Evolutionary conservation across 441 rosid species (phyloP), one percentile per base, ranked within the genome.

Genomic region (Rhodomyrtus psidioides): DNA sequence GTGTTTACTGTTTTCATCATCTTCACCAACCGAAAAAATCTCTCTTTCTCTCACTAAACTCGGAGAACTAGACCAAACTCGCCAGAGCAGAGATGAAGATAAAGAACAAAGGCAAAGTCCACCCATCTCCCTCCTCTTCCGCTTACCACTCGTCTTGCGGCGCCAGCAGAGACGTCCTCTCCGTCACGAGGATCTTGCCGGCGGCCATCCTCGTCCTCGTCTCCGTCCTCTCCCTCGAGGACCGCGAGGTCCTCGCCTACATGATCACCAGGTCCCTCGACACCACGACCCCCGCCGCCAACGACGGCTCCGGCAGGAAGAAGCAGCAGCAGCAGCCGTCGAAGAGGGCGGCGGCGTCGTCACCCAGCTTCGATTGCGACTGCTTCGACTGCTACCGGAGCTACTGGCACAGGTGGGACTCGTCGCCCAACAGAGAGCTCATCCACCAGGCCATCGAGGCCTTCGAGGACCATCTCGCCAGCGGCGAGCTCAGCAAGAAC

Each of bases 401-500:
- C 90, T 97, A 93, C 90, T 97, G 99, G 98, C 88, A 89, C 83
- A 86, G 95, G 7, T 97, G 99, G 99, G 97, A 95, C 87, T 95
- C 94, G 4, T 97, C 98, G 3, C 88, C 94, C n/a, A 94, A 93
- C 83, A 94, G 95, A 5, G 97, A 96, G 89, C 94, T 91, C 28
- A 94, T 97, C 84, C 93, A 95, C 86, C 92, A 93, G 65, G 95
- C 86, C 60, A 96, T 97, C 62, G 98, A 97, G 83, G 98, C 97
- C 28, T 96, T 94, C 54, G 99, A 97, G 87, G 98, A 94, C 12
- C 94, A 93, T 54, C 88, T 95, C 85, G 53, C 86, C 74, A 85
- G 3, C 83, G 93, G 85, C 60, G 96, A 93, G 12, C 84, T 83
- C 26, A 55, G 89, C 16, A 86, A 60, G 83, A 93, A 85, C 46